These are phyloP conservation scores for Amylocystis lapponica DNA, from an alignment of 768 basidiomycete genomes.

Conservation along the genomic window DNA sequence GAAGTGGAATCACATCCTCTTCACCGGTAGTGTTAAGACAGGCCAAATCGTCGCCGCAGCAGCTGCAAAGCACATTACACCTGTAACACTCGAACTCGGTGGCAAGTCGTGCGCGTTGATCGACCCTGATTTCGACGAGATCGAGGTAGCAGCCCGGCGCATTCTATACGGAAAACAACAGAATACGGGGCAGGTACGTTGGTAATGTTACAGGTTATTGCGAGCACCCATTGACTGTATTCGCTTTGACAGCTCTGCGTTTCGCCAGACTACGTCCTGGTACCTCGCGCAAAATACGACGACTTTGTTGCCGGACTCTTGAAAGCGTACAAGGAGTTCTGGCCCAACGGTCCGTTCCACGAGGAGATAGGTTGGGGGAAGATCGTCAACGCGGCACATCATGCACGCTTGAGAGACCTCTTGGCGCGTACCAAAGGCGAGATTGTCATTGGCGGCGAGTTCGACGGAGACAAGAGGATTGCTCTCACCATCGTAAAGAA, in stretches of 20 bases:
- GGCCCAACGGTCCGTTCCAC: slow-evolving; percentile 41
- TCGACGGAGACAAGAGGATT: slow-evolving; percentile 39
- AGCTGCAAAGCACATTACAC: slow-evolving; percentile 39
- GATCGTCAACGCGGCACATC: slow-evolving; percentile 52
- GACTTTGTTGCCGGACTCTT: slow-evolving; percentile 41
- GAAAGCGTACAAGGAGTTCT: slow-evolving; percentile 42
- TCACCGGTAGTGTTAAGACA: slow-evolving; percentile 30
- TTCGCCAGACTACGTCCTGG: slow-evolving; percentile 40
- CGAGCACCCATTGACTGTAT: slow-evolving; percentile 22
- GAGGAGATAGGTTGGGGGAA: slow-evolving; percentile 36
- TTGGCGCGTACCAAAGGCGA: slow-evolving; percentile 51
- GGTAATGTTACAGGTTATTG: slow-evolving; percentile 10
- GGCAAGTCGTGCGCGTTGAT: slow-evolving; percentile 45
- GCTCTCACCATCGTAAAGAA: slow-evolving; percentile 57
- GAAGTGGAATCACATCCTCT: slow-evolving; percentile 35
- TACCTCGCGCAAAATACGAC: slow-evolving; percentile 37
- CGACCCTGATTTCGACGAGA: slow-evolving; percentile 35
- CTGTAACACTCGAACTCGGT: slow-evolving; percentile 37
- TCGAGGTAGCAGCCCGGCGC: slow-evolving; percentile 53
- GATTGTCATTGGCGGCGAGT: slow-evolving; percentile 46
- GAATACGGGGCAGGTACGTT: slow-evolving; percentile 57
- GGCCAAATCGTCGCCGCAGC: slow-evolving; percentile 36
- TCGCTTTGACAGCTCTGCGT: slow-evolving; percentile 29
- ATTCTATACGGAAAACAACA: slow-evolving; percentile 61
- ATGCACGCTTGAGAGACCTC: slow-evolving; percentile 44